Evolutionary conservation across 805 yeast species (phyloP).

Genomic region (Wickerhamomyces mucosus): DNA sequence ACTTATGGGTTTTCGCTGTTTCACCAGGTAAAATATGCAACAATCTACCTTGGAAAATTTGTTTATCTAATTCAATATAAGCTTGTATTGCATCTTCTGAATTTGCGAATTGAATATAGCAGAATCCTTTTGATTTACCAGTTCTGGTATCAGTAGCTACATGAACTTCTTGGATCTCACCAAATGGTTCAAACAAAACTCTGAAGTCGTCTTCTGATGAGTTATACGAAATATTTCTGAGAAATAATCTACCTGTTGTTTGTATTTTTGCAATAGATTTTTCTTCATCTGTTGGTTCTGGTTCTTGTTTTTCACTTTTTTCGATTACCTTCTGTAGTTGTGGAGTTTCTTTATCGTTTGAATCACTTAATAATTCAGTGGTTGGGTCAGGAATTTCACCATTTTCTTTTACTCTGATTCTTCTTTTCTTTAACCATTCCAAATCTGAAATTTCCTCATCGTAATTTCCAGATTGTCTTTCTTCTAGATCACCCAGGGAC

Average conservation of each 20-base stretch:
- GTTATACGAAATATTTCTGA: constrained; percentile 76
- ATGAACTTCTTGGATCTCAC: constrained; percentile 80
- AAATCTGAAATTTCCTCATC: constrained; percentile 54
- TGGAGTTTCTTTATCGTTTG: constrained; percentile 5
- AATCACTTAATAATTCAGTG: no score
- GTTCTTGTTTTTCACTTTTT: constrained; percentile 8
- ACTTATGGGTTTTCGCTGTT: constrained; percentile 66
- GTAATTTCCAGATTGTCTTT: constrained; percentile 8
- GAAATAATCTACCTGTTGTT: constrained; percentile 72
- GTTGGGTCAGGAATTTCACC: constrained; percentile 16
- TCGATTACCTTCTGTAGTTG: constrained; percentile 5
- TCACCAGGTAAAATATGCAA: constrained; percentile 85
- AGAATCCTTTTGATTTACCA: constrained; percentile 88
- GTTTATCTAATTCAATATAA: constrained; percentile 65
- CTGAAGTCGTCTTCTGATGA: constrained; percentile 74
- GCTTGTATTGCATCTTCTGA: constrained; percentile 72
- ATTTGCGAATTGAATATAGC: constrained; percentile 65
- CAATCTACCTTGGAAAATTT: constrained; percentile 88
- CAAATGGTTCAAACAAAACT: constrained; percentile 55
- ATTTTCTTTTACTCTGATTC: constrained; percentile 58
- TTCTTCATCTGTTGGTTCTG: constrained; percentile 29
- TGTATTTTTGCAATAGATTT: constrained; percentile 40
- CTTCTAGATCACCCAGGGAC: constrained; percentile 24
- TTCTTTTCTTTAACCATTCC: constrained; percentile 77
- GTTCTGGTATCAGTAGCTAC: constrained; percentile 86